Conservation (phyloP, 2,329 filamentous ascomycete genomes). For the Ophiostoma sp. region DNA sequence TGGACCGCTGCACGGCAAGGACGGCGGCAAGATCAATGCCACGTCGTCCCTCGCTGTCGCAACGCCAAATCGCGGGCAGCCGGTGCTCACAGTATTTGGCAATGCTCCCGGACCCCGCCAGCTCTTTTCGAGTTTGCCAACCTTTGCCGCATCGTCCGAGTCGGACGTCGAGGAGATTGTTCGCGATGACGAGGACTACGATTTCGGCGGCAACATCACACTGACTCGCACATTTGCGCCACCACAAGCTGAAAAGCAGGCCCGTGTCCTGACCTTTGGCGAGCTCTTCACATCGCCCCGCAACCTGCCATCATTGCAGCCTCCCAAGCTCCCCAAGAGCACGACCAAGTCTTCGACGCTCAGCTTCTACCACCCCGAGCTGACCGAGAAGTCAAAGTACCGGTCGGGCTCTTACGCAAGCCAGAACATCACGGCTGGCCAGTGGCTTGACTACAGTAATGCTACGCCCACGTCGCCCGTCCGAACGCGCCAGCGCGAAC, state of each 20-base stretch:
- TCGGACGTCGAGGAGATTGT: slow-evolving; percentile 53
- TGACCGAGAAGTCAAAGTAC: slow-evolving; percentile 49
- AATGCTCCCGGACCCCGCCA: slow-evolving; percentile 69
- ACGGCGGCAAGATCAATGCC: slow-evolving; percentile 9
- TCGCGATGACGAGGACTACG: slow-evolving; percentile 24
- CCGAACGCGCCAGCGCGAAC: slow-evolving; percentile 63
- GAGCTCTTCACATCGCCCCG: slow-evolving; percentile 67
- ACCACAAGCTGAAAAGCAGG: slow-evolving; percentile 41
- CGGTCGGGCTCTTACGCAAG: slow-evolving; percentile 58
- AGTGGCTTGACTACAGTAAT: slow-evolving; percentile 66
- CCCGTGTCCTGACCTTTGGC: slow-evolving; percentile 59
- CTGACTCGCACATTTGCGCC: slow-evolving; percentile 59
- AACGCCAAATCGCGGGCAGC: slow-evolving; percentile 38
- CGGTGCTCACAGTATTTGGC: slow-evolving; percentile 69
- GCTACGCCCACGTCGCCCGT: slow-evolving; percentile 50
- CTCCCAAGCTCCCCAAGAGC: slow-evolving; percentile 65
- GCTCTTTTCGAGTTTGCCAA: slow-evolving; percentile 78
- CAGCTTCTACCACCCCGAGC: slow-evolving; percentile 36
- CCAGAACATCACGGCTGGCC: slow-evolving; percentile 59
- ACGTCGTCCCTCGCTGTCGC: neutral
- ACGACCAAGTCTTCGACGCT: slow-evolving; percentile 54
- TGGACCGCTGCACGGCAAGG: slow-evolving; percentile 28
- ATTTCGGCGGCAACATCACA: slow-evolving; percentile 46
- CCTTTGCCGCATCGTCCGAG: slow-evolving; percentile 25
- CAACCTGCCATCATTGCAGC: slow-evolving; percentile 59